phyloP scores from a whole-genome alignment of 148 eudicot genomes.

The Spergularia marina region DNA sequence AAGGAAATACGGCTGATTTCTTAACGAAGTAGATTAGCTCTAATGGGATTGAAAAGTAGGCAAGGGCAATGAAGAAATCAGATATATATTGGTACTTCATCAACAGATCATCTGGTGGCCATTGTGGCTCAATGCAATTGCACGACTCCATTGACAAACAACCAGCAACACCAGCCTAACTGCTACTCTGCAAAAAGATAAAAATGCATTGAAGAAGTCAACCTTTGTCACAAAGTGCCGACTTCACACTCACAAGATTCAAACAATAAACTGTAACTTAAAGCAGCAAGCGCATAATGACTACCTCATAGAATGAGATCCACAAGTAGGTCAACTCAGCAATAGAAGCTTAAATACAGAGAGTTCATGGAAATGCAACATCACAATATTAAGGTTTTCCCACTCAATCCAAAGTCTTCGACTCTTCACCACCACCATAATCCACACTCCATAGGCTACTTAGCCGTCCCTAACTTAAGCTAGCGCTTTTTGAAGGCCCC shows the following conservation, averaged over 20 bases:
- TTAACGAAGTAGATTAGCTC: conserved; percentile 92
- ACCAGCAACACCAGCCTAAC: conserved; percentile 18
- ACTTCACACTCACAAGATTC: neutral
- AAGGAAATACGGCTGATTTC: conserved; percentile 94
- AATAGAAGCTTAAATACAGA: neutral
- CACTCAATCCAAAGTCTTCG: neutral
- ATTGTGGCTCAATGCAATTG: conserved; percentile 88
- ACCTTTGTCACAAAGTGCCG: neutral
- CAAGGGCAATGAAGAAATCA: conserved; percentile 94
- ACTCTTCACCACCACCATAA: neutral
- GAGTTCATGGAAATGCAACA: neutral
- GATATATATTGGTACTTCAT: conserved; percentile 95
- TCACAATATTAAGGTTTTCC: neutral
- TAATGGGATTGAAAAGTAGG: conserved; percentile 91
- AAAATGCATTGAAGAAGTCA: conserved; percentile 1
- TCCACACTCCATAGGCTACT: neutral
- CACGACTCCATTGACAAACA: conserved; percentile 60
- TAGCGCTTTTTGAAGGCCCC: neutral
- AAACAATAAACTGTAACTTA: neutral
- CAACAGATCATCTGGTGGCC: conserved; percentile 78
- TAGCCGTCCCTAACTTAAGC: neutral
- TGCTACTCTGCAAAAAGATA: conserved; percentile 30
- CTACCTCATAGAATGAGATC: neutral
- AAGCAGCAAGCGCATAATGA: neutral
- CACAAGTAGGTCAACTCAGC: neutral